phyloP scores from a whole-genome alignment of 805 yeast species.

The Sugiyamaella americana region DNA sequence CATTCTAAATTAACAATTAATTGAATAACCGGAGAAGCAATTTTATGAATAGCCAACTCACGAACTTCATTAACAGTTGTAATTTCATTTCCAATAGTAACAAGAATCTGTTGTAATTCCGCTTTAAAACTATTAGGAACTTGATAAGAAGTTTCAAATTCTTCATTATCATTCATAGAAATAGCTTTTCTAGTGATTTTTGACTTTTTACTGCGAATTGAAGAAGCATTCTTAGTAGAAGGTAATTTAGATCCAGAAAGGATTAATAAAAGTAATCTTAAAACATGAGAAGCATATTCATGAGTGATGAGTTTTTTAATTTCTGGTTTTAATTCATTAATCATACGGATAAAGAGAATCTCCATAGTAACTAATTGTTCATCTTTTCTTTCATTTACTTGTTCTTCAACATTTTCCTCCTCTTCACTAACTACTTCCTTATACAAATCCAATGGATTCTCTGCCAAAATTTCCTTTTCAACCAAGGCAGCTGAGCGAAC shows the following conservation, averaged over 20 bases:
- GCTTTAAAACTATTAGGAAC: constrained; percentile 64
- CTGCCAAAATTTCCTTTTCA: constrained; percentile 61
- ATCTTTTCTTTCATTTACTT: constrained; percentile 25
- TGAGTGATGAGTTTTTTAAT: constrained; percentile 57
- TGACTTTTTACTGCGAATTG: constrained; percentile 77
- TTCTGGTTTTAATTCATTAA: constrained; percentile 60
- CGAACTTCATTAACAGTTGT: constrained; percentile 38
- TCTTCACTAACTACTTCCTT: not conserved
- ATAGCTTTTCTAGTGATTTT: constrained; percentile 86
- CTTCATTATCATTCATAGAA: constrained; percentile 73
- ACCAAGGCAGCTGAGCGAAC: constrained; percentile 67
- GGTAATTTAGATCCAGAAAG: constrained; percentile 76
- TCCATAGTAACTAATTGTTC: constrained; percentile 54
- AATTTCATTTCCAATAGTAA: constrained; percentile 33
- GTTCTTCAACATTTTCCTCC: not conserved
- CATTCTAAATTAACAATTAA: constrained; percentile 75
- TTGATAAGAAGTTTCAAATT: constrained; percentile 59
- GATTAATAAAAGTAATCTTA: constrained; percentile 65
- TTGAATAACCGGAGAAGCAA: constrained; percentile 86
- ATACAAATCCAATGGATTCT: constrained; percentile 16
- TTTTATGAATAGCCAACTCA: constrained; percentile 66
- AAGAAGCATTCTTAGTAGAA: constrained; percentile 58
- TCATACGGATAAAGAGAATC: constrained; percentile 53
- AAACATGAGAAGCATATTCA: constrained; percentile 82
- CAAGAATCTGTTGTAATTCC: constrained; percentile 48